phyloP scores from a whole-genome alignment of 75 land plant species.

The Selaginella tamariscina region DNA sequence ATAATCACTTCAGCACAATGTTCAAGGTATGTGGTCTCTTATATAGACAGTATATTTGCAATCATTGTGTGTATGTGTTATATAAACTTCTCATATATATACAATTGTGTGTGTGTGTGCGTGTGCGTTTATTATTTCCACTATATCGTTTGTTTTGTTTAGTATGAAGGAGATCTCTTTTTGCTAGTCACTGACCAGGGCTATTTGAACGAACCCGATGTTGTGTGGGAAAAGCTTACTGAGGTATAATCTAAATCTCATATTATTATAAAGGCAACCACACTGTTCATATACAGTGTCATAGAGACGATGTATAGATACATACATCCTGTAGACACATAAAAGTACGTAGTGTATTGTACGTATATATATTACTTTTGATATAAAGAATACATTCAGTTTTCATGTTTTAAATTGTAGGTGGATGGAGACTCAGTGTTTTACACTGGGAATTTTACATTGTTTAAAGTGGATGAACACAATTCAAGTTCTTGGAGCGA shows the following conservation, averaged over 20 bases:
- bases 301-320: too few relatives aligned
- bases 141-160: neutral
- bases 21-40: slow-evolving; percentile 52
- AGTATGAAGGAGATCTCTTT: slow-evolving; percentile 70
- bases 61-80: neutral
- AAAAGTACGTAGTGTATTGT: too few relatives aligned
- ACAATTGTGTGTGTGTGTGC: neutral
- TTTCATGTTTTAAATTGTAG: slow-evolving; percentile 23
- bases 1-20: slow-evolving; percentile 98
- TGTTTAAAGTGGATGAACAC: slow-evolving; percentile 42
- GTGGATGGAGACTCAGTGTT: slow-evolving; percentile 83
- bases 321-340: too few relatives aligned
- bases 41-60: neutral
- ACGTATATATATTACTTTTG: too few relatives aligned
- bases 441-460: slow-evolving; percentile 55
- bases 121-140: neutral
- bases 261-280: too few relatives aligned
- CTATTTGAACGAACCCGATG: slow-evolving; percentile 75
- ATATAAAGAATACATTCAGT: neutral
- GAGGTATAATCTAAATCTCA: too few relatives aligned
- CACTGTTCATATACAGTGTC: too few relatives aligned
- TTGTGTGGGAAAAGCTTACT: slow-evolving; percentile 92
- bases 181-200: slow-evolving; percentile 90
- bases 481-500: slow-evolving; percentile 53
- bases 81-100: too few relatives aligned